Evolutionary conservation across 352 stramenopile genomes (phyloP).

Genomic region (Globisporangium megalacanthum): DNA sequence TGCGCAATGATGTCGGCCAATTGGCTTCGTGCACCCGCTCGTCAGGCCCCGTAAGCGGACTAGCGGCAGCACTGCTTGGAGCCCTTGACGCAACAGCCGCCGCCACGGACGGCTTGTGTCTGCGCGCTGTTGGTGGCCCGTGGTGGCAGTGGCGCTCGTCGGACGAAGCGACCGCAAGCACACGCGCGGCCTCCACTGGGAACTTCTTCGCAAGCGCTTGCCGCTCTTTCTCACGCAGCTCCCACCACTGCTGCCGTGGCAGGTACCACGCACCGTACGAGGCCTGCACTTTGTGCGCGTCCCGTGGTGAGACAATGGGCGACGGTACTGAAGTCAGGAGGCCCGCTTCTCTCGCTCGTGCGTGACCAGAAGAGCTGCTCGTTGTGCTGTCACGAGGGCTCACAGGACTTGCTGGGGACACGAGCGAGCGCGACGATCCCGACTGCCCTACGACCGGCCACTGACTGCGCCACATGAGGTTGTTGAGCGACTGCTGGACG

Average conservation of each 20-base stretch:
- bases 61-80: not conserved
- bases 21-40: too few species aligned
- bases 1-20: not conserved
- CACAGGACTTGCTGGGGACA: not conserved
- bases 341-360: not conserved
- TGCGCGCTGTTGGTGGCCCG: conserved; percentile 9
- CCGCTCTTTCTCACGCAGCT: conserved; percentile 29
- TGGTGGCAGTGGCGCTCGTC: conserved; percentile 21
- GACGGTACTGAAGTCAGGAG: not conserved
- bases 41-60: not conserved
- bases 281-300: conserved; percentile 12
- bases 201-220: conserved; percentile 24
- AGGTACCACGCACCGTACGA: conserved; percentile 61
- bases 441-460: conserved; percentile 2
- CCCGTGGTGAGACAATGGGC: conserved; percentile 4
- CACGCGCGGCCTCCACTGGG: conserved; percentile 2
- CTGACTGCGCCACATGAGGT: conserved; percentile 1
- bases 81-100: not conserved
- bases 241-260: conserved; percentile 46
- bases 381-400: not conserved
- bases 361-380: not conserved
- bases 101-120: conserved; percentile 29
- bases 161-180: too few species aligned
- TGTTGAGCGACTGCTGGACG: conserved; percentile 11
- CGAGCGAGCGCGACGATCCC: conserved; percentile 4